Evolutionary conservation across 352 stramenopile species (phyloP), one percentile per base, ranked within the genome.

Genomic region (Pythium phragmitis): DNA sequence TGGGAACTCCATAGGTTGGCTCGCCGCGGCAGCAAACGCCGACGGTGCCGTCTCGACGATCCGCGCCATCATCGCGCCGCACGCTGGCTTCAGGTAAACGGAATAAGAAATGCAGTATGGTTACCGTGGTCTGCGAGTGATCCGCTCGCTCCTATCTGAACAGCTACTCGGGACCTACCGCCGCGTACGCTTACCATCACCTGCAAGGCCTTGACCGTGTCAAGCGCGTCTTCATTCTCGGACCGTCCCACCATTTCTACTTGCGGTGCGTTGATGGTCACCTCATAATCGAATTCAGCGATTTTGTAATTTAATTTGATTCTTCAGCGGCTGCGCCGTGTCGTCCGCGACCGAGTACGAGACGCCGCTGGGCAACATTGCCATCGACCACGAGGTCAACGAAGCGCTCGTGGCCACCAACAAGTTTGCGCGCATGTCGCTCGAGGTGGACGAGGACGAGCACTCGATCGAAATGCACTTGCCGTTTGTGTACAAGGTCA

Each of bases 391-490:
- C 56, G 86, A 92, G 54, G 68, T 98, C n/a, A 91, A 93, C 54
- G 77, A 92, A 61, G 80, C 96, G 60, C 84, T 98, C 30, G 76
- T 97, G 53, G 72, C 82, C 48, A 93, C 81, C 45, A 83, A 82
- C 28, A 89, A 90, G 51, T 93, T 93, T 63, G 68, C 70, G 21
- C 87, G 72, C 60, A 92, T 94, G 82, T 84, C 82, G 33, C 77
- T 91, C 57, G 78, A 82, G 49, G 86, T 97, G 6, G 96, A 99
- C 67, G 95, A 99, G 65, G 80, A 97, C 42, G 96, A 99, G 72
- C 95, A 98, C 73, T 98, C 89, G 52, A 98, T 98, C 53, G 96
- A 99, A 75, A 98, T 99, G 95, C 96, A 99, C 60, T 89, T 98
- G 65, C 96, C 96, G 16, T 99, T 94, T 64, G 88, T 98, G 60